Percentiles rank a stretch among this genome's conserved stretches.
Evolutionary conservation across 805 yeast species (phyloP).

Genomic region (Candida maesae): DNA sequence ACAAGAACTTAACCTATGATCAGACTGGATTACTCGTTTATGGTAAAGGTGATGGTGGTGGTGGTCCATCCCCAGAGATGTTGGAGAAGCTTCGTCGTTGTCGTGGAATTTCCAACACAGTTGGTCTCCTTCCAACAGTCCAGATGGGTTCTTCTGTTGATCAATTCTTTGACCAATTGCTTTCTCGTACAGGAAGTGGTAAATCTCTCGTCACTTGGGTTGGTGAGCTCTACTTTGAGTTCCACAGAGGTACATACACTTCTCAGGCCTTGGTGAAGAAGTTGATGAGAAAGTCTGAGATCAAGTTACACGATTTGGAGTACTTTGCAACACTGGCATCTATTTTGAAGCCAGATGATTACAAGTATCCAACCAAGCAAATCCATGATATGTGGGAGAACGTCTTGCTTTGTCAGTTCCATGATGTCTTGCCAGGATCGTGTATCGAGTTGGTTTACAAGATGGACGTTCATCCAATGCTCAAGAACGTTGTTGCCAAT

Average conservation of each 20-base stretch:
- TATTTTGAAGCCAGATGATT: conserved; percentile 37
- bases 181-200: conserved; percentile 63
- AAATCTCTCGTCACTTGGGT: conserved; percentile 75
- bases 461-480: conserved; percentile 81
- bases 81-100: conserved; percentile 87
- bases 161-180: conserved; percentile 68
- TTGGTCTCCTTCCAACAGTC: conserved; percentile 77
- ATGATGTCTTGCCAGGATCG: conserved; percentile 96
- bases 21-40: conserved; percentile 78
- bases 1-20: conserved; percentile 77
- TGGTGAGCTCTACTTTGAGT: conserved; percentile 92
- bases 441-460: conserved; percentile 91
- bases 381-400: conserved; percentile 82
- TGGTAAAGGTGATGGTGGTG: conserved; percentile 98
- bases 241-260: conserved; percentile 96
- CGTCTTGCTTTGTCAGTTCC: conserved; percentile 88
- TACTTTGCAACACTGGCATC: conserved; percentile 77
- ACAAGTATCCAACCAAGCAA: conserved; percentile 67
- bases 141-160: conserved; percentile 71
- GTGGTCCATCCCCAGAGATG: conserved; percentile 95
- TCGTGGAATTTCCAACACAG: conserved; percentile 79
- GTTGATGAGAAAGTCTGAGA: conserved; percentile 72
- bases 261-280: conserved; percentile 86
- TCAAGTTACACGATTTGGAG: conserved; percentile 81
- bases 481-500: conserved; percentile 49